Base-by-base conservation (phyloP, 352 stramenopile species). In the Phytophthora pluvialis region DNA sequence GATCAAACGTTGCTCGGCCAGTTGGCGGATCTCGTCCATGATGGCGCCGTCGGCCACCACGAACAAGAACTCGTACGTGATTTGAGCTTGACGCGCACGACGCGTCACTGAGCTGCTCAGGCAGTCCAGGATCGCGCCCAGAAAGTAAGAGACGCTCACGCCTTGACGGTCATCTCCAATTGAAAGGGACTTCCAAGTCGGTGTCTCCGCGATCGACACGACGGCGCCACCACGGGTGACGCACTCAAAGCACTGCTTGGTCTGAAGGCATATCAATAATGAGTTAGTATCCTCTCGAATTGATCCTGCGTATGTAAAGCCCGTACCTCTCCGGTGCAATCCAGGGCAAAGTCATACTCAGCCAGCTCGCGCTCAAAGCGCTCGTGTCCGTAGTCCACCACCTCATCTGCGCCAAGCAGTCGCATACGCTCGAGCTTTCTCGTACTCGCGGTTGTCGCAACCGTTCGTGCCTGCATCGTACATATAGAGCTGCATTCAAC, bases 301-400 rank as follows among this genome's bases (percentile, higher is more conserved):
- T 7, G 3, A 48, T 25, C 12, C 16, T 53, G 21, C 36, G 35
- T 31, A 21, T 35, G 11, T 4, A 45, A 51, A 15, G 4, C n/a
- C 15, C 54, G 3, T 75, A 90, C 84, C 73, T 94, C 86, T 47
- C 65, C 79, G 1, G 86, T 93, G 70, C 80, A 91, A 56, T 94
- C 86, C 25, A 94, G 48, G 28, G 83, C 82, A 51, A 90, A 90
- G 60, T 94, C 86, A 58, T 88, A 91, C 49, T 91, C 86, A 33
- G 71, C 72, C 16, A 92, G 58, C 26, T 90, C 79, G 13, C 67
- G 72, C 39, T 94, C 86, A 53, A 92, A 94, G 1, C 60, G 70
- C 15, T 91, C 72, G 29, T 82, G 77, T 21, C 49, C 72, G 64
- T 92, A 93, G 64, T 94, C 82, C 2, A 94, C 68, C 5, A 93